These are phyloP conservation scores for Pseudogymnoascus sp. DNA, from an alignment of 2,329 filamentous ascomycete species.

Conservation along the genomic window DNA sequence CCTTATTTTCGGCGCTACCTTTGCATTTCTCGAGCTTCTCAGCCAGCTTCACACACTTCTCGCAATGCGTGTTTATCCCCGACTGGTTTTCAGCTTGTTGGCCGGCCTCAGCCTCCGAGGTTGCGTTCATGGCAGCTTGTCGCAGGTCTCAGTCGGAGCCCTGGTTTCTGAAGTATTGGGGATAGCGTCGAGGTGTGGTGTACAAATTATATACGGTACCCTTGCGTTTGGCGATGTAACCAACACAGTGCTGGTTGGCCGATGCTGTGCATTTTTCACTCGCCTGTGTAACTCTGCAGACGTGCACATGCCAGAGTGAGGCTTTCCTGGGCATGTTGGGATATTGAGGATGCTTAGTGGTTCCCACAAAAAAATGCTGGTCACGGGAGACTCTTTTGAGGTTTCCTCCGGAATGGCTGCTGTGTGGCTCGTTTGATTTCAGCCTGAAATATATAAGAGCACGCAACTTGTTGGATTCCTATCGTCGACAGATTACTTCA, in stretches of 20 bases:
- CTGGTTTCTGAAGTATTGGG: neutral
- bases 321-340: neutral
- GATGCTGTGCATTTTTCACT: neutral
- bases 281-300: neutral
- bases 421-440: neutral
- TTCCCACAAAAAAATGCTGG: neutral
- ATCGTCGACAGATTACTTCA: neutral
- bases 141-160: neutral
- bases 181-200: neutral
- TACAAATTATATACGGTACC: neutral
- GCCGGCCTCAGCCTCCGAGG: neutral
- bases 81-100: neutral
- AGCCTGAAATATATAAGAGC: neutral
- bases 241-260: neutral
- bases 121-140: neutral
- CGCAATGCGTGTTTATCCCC: slow-evolving; percentile 13
- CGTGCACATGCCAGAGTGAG: neutral
- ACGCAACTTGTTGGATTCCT: neutral
- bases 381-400: neutral
- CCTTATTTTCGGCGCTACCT: neutral
- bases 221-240: neutral
- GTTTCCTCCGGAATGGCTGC: neutral
- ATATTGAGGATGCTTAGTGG: neutral
- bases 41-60: slow-evolving; percentile 27
- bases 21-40: slow-evolving; percentile 10